phyloP scores from a whole-genome alignment of 139 green algal genomes.

The Micractinium sp. region DNA sequence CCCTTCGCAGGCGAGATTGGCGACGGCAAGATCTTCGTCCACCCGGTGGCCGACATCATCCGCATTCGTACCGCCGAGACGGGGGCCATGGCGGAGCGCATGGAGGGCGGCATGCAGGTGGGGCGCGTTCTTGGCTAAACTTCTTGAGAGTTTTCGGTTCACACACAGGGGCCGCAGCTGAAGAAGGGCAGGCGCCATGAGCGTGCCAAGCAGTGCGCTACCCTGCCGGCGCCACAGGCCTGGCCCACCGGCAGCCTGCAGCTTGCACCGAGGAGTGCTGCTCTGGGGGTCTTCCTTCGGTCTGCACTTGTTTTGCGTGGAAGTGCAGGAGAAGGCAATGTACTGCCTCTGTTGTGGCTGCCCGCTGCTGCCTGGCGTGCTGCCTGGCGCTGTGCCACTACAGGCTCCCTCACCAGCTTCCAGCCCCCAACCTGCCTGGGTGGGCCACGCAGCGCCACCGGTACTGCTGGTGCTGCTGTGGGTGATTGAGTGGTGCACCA shows the following conservation, averaged over 20 bases:
- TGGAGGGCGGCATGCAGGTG: slow-evolving; percentile 77
- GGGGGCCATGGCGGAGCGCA: slow-evolving; percentile 75
- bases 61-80: slow-evolving; percentile 84
- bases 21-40: slow-evolving; percentile 92
- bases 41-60: slow-evolving; percentile 85
- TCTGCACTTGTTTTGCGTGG: too few species aligned
- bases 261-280: not conserved
- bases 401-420: too few species aligned
- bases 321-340: too few species aligned
- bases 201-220: too few species aligned
- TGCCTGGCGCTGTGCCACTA: not conserved
- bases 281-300: too few species aligned
- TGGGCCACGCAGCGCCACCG: too few species aligned
- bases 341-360: not conserved
- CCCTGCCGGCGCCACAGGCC: too few species aligned
- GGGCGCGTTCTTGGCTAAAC: too few species aligned
- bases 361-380: not conserved
- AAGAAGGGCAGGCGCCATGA: too few species aligned
- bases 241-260: not conserved
- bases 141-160: too few species aligned
- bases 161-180: too few species aligned
- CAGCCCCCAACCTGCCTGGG: too few species aligned
- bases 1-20: slow-evolving; percentile 82
- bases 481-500: not conserved
- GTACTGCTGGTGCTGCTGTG: not conserved